These are phyloP conservation scores for Xylaria longipes DNA, from an alignment of 495 filamentous ascomycete species.

Conservation along the genomic window DNA sequence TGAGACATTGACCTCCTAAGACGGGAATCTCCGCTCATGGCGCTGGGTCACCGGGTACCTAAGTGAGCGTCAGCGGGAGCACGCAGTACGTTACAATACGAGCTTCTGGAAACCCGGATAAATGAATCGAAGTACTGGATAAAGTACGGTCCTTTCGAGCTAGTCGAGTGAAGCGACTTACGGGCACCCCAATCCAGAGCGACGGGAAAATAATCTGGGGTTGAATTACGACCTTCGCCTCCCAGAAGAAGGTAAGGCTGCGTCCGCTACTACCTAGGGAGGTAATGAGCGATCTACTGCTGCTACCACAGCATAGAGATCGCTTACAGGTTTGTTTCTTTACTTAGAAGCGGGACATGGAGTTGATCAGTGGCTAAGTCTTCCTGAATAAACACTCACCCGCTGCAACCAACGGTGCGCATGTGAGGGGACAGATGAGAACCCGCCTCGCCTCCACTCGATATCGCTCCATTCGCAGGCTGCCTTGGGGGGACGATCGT, in stretches of 20 bases:
- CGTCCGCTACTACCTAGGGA: conserved; percentile 31
- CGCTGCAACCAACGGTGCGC: conserved; percentile 11
- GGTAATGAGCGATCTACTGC: conserved; percentile 25
- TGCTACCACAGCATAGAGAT: conserved; percentile 23
- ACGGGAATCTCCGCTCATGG: conserved; percentile 26
- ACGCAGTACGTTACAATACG: conserved; percentile 16
- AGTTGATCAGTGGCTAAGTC: conserved; percentile 17
- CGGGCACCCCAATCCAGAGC: conserved; percentile 18
- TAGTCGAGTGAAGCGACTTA: conserved; percentile 7
- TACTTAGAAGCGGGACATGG: conserved; percentile 18
- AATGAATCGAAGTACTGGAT: conserved; percentile 26
- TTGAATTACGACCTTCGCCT: conserved; percentile 33
- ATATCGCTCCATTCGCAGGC: conserved; percentile 19
- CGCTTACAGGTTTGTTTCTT: conserved; percentile 27
- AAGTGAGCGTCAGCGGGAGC: conserved; percentile 4
- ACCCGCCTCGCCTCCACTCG: conserved; percentile 24
- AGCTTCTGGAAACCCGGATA: conserved; percentile 30
- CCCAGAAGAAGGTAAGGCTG: conserved; percentile 38
- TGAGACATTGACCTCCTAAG: conserved; percentile 22
- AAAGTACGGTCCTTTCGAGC: conserved; percentile 24
- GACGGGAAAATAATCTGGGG: conserved; percentile 29
- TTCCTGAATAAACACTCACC: background rate
- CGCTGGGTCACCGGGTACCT: conserved; percentile 20
- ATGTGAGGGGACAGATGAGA: background rate
- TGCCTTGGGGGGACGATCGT: conserved; percentile 11